phyloP scores from a whole-genome alignment of 73 alveolate genomes.

The Paramecium sexaurelia region DNA sequence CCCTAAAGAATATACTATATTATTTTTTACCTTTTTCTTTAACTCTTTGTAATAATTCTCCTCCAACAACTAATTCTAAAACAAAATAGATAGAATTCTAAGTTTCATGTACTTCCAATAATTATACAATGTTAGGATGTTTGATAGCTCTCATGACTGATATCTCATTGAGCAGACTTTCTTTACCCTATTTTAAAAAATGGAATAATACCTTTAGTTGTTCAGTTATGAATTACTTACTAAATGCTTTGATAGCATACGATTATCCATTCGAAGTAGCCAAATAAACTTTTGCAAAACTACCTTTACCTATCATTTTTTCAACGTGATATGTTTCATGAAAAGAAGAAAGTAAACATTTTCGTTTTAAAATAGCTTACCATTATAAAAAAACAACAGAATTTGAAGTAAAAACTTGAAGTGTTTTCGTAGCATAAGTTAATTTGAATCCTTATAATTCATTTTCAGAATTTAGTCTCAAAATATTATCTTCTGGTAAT shows the following conservation, averaged over 20 bases:
- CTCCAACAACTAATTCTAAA: constrained; percentile 51
- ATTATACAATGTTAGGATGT: constrained; percentile 53
- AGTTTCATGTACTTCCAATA: constrained; percentile 57
- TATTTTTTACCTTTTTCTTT: constrained; percentile 24
- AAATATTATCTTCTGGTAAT: constrained; percentile 48
- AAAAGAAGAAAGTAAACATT: constrained; percentile 54
- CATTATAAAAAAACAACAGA: constrained; percentile 22
- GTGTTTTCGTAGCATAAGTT: not conserved
- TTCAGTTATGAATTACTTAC: constrained; percentile 56
- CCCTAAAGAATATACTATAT: not conserved
- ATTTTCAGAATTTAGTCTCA: constrained; percentile 1
- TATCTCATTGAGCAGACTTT: constrained; percentile 58
- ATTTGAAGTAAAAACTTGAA: constrained; percentile 42
- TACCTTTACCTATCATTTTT: constrained; percentile 68
- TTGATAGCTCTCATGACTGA: constrained; percentile 42
- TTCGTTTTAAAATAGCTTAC: constrained; percentile 49
- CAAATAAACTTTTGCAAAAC: constrained; percentile 67
- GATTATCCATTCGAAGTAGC: constrained; percentile 56
- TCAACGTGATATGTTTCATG: constrained; percentile 62
- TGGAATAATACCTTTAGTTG: not conserved
- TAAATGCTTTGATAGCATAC: constrained; percentile 68
- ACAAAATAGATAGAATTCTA: constrained; percentile 44
- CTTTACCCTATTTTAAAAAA: not conserved
- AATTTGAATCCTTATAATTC: constrained; percentile 50
- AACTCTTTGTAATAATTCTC: constrained; percentile 39